Conservation (phyloP, 1,139 yeast species). For the Saccharomycopsis phalli region DNA sequence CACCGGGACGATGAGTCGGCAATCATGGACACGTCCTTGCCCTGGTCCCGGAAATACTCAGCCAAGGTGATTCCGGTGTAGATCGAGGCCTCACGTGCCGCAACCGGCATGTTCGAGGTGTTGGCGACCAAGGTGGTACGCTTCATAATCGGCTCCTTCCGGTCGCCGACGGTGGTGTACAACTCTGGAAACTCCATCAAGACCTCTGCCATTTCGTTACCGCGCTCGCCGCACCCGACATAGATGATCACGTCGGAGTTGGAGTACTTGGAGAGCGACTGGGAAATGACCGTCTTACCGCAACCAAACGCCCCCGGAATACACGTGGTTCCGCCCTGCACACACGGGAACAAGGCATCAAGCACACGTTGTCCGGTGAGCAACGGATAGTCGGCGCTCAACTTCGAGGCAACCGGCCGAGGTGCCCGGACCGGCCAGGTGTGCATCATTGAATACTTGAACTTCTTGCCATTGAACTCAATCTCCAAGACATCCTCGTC, state of each 20-base stretch:
- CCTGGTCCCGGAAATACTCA: conserved; percentile 99
- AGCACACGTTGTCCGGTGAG: conserved; percentile 98
- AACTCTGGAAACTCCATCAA: conserved; percentile 99
- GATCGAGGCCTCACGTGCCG: conserved; percentile 99
- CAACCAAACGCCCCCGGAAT: conserved; percentile 99
- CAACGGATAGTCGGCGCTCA: conserved; percentile 88
- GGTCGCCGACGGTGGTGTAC: conserved; percentile 81
- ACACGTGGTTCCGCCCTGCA: conserved; percentile 99
- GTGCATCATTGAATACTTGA: conserved; percentile 87
- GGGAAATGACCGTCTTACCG: conserved; percentile 98
- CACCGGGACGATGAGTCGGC: conserved; percentile 99
- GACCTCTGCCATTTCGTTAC: conserved; percentile 99
- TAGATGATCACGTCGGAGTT: conserved; percentile 94
- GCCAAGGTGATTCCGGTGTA: conserved; percentile 98
- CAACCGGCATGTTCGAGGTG: conserved; percentile 99
- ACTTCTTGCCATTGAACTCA: conserved; percentile 84
- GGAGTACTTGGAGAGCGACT: conserved; percentile 91
- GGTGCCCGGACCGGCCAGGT: conserved; percentile 99
- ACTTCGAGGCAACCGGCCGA: conserved; percentile 92
- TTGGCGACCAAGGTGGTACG: conserved; percentile 98
- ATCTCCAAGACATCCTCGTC: conserved; percentile 87
- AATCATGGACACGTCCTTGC: conserved; percentile 97
- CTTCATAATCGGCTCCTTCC: conserved; percentile 98
- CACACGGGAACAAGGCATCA: conserved; percentile 97
- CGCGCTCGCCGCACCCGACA: conserved; percentile 93